These are phyloP conservation scores for Sordariomycetes sp. DNA, from an alignment of 2,329 filamentous ascomycete species.

Conservation along the genomic window DNA sequence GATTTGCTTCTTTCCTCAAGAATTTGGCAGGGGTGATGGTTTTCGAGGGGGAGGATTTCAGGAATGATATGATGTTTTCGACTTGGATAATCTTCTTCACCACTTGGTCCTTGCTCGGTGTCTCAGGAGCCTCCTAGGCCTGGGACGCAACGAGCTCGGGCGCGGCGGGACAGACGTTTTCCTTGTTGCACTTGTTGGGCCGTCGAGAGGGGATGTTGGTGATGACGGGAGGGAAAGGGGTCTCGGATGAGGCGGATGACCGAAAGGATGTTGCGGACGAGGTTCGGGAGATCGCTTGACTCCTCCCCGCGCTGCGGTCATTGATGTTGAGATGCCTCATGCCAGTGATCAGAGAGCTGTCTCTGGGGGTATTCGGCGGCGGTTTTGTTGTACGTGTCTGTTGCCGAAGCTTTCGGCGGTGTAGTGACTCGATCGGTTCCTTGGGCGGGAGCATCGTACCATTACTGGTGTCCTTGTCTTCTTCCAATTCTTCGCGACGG, in stretches of 20 bases:
- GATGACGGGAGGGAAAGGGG: too few relatives aligned
- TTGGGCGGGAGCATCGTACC: constrained; percentile 20
- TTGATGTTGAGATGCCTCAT: constrained; percentile 30
- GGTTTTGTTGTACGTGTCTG: too few relatives aligned
- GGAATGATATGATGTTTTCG: constrained; percentile 19
- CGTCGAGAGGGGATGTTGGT: constrained; percentile 18
- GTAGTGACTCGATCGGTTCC: too few relatives aligned
- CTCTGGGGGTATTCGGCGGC: constrained; percentile 22
- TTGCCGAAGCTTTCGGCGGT: too few relatives aligned
- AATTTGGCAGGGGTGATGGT: constrained; percentile 38
- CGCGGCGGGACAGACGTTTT: not conserved
- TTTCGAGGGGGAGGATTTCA: constrained; percentile 27
- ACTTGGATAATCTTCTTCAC: constrained; percentile 20
- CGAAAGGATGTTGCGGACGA: constrained; percentile 11
- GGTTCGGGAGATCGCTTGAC: constrained; percentile 37
- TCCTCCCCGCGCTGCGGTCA: constrained; percentile 19
- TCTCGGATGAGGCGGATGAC: constrained; percentile 12
- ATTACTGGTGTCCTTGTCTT: constrained; percentile 20
- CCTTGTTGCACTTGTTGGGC: constrained; percentile 12
- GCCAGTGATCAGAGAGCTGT: constrained; percentile 31
- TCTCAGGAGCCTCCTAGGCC: constrained; percentile 22
- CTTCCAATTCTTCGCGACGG: constrained; percentile 27
- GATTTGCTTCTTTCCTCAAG: constrained; percentile 68
- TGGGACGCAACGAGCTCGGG: constrained; percentile 10
- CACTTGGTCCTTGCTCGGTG: constrained; percentile 19